Percentiles rank a stretch among this genome's conserved stretches.
These are phyloP conservation scores for Colletotrichum sp. DNA, from an alignment of 2,329 filamentous ascomycete species.

Conservation along the genomic window DNA sequence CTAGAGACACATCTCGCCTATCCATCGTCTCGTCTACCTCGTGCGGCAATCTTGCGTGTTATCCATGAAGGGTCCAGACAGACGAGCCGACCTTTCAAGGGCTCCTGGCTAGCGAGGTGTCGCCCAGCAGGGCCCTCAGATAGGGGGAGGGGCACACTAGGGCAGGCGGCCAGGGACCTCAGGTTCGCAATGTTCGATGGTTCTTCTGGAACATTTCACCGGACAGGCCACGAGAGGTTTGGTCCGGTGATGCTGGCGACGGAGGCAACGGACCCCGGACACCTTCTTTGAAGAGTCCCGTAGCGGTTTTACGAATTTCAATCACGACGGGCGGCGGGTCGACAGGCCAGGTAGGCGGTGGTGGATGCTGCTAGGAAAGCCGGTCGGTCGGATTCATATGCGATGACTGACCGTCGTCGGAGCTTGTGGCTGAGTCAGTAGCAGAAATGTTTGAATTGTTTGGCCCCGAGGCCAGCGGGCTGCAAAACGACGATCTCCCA, in stretches of 20 bases:
- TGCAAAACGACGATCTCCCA: slow-evolving; percentile 10
- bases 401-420: not conserved
- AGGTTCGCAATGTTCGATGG: slow-evolving; percentile 7
- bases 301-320: slow-evolving; percentile 7
- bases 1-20: slow-evolving; percentile 2
- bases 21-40: slow-evolving; percentile 9
- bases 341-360: not conserved
- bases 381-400: not conserved
- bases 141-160: slow-evolving; percentile 20
- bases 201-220: slow-evolving; percentile 17
- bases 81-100: slow-evolving; percentile 6
- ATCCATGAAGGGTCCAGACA: slow-evolving; percentile 17
- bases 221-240: not conserved
- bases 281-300: slow-evolving; percentile 2
- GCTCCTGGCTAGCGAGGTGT: slow-evolving; percentile 15
- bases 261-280: slow-evolving; percentile 11
- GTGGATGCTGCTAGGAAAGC: not conserved
- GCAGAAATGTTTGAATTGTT: not conserved
- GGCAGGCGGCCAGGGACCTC: not conserved
- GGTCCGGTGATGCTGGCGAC: slow-evolving; percentile 2
- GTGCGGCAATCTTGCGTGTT: slow-evolving; percentile 15
- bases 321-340: not conserved
- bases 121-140: slow-evolving; percentile 12
- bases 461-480: not conserved
- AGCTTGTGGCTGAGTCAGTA: slow-evolving; percentile 17